A percentile compares a stretch with the other conserved stretches of the same genome.
These are phyloP conservation scores for Trametes sanguinea DNA, from an alignment of 768 basidiomycete species.

Conservation along the genomic window DNA sequence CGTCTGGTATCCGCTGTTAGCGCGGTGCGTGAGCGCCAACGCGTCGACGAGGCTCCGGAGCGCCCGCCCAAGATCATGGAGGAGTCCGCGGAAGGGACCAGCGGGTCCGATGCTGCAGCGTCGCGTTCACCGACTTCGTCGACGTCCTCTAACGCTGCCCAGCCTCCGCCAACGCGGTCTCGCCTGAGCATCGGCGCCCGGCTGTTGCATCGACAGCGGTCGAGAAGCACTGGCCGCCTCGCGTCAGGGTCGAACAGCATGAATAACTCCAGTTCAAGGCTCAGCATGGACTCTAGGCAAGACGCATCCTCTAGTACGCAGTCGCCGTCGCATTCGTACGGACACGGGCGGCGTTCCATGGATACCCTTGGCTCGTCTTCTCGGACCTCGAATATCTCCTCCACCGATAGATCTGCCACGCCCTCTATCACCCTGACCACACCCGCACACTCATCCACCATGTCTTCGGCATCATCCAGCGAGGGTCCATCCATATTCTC, in stretches of 20 bases:
- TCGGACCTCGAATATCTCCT: conserved; percentile 16
- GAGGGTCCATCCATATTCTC: conserved; percentile 21
- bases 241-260: neutral
- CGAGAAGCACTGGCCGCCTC: conserved; percentile 19
- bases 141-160: conserved; percentile 5
- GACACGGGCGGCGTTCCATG: conserved; percentile 14
- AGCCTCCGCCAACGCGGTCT: conserved; percentile 36
- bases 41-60: conserved; percentile 21
- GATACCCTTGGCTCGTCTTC: conserved; percentile 19
- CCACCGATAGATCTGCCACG: neutral
- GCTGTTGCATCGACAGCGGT: conserved; percentile 44
- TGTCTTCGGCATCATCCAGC: conserved; percentile 4
- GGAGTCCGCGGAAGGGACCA: conserved; percentile 19
- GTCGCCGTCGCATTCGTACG: conserved; percentile 9
- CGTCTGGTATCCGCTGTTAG: conserved; percentile 32
- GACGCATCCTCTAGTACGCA: conserved; percentile 7
- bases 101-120: conserved; percentile 1
- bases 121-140: neutral
- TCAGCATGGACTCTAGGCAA: conserved; percentile 29
- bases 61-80: conserved; percentile 21
- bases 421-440: conserved; percentile 1
- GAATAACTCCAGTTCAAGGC: conserved; percentile 19
- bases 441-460: conserved; percentile 5
- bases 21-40: conserved; percentile 33
- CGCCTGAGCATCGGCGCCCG: conserved; percentile 44